These are phyloP conservation scores for Candida sp. DNA, from an alignment of 1,139 yeast genomes.

Conservation along the genomic window DNA sequence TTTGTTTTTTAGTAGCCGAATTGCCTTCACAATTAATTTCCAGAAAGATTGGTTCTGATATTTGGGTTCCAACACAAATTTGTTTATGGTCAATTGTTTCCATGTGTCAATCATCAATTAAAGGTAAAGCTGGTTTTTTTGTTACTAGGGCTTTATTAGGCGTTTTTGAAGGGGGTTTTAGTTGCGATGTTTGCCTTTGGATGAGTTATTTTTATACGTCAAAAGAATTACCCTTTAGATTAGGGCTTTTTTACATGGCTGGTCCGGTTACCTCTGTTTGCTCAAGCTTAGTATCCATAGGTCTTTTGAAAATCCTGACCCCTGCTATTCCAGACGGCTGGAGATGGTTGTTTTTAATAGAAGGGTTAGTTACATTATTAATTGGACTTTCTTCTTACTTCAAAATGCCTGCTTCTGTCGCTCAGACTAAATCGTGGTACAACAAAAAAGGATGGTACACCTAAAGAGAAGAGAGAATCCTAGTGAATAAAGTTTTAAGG, in stretches of 20 bases:
- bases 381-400: slow-evolving; percentile 27
- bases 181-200: slow-evolving; percentile 29
- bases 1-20: slow-evolving; percentile 27
- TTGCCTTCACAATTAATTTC: slow-evolving; percentile 31
- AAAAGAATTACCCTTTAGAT: slow-evolving; percentile 22
- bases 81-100: slow-evolving; percentile 29
- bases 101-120: slow-evolving; percentile 22
- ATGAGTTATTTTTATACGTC: slow-evolving; percentile 24
- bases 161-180: slow-evolving; percentile 27
- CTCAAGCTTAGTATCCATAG: slow-evolving; percentile 16
- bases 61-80: slow-evolving; percentile 31
- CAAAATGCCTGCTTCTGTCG: slow-evolving; percentile 33
- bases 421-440: slow-evolving; percentile 37
- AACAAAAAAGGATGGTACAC: slow-evolving; percentile 39
- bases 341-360: slow-evolving; percentile 36
- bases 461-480: slow-evolving; percentile 31
- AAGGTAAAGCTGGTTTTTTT: slow-evolving; percentile 20
- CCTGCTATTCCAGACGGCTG: slow-evolving; percentile 15
- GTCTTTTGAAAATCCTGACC: slow-evolving; percentile 8
- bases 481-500: slow-evolving; percentile 45
- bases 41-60: slow-evolving; percentile 29
- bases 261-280: slow-evolving; percentile 18
- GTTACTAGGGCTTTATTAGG: slow-evolving; percentile 26
- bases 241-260: slow-evolving; percentile 17
- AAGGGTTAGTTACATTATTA: slow-evolving; percentile 26